A percentile compares a stretch with the other conserved stretches of the same genome.
Conservation (phyloP, 2,329 filamentous ascomycete species). For the Neonectria neomacrospora region DNA sequence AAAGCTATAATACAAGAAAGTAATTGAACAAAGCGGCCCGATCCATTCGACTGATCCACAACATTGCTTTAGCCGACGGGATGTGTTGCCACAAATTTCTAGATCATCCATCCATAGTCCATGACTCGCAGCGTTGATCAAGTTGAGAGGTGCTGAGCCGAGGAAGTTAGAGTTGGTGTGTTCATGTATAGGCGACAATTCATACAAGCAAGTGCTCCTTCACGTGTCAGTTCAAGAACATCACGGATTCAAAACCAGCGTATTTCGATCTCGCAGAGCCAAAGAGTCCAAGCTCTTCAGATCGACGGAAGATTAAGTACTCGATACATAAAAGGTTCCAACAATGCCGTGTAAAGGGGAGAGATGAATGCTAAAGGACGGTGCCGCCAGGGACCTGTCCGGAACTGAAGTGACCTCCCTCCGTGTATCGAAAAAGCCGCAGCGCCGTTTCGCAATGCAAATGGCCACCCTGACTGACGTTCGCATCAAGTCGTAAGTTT, state of each 20-base stretch:
- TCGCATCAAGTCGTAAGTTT: slow-evolving; percentile 17
- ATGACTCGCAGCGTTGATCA: background rate
- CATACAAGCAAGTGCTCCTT: background rate
- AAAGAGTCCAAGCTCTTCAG: background rate
- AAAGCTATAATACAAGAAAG: background rate
- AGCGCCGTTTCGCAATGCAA: slow-evolving; percentile 19
- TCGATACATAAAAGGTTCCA: background rate
- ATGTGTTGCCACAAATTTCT: background rate
- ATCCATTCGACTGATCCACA: background rate
- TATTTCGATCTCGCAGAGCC: background rate
- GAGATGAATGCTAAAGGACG: background rate
- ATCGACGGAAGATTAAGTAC: background rate
- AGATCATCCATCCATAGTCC: no score
- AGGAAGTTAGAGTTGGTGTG: background rate
- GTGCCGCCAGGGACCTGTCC: slow-evolving; percentile 2
- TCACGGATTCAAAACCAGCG: background rate
- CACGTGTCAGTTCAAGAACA: background rate
- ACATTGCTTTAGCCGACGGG: background rate
- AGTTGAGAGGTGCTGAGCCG: background rate
- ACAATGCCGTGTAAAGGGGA: background rate
- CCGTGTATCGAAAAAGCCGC: slow-evolving; percentile 9
- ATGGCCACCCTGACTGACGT: slow-evolving; percentile 1
- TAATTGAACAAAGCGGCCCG: background rate
- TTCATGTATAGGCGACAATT: background rate
- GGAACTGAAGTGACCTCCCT: background rate